phyloP scores from a whole-genome alignment of 352 stramenopile genomes.

The Thalassiosira livingstoniorum region DNA sequence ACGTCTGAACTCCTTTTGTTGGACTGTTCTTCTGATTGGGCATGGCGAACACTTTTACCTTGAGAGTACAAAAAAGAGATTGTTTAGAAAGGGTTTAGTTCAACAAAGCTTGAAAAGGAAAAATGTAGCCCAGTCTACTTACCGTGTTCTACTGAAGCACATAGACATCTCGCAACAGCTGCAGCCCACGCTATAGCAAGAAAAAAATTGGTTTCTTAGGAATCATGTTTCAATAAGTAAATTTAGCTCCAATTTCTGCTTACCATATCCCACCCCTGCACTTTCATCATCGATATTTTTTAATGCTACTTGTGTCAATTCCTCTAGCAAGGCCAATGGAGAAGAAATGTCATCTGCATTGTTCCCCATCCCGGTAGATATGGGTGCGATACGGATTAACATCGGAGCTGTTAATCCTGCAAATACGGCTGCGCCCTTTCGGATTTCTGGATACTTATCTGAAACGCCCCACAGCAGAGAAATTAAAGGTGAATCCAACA shows the following conservation, averaged over 20 bases:
- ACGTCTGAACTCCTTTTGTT: slow-evolving; percentile 63
- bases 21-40: slow-evolving; percentile 56
- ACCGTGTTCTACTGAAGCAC: slow-evolving; percentile 71
- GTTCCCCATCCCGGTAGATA: slow-evolving; percentile 31
- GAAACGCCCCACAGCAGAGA: not conserved
- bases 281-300: slow-evolving; percentile 85
- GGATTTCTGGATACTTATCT: slow-evolving; percentile 84
- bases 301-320: slow-evolving; percentile 72
- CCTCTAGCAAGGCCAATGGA: slow-evolving; percentile 70
- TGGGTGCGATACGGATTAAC: slow-evolving; percentile 61
- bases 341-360: slow-evolving; percentile 30
- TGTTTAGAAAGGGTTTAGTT: not conserved
- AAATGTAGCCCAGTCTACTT: not conserved
- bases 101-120: not conserved
- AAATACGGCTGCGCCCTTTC: slow-evolving; percentile 69
- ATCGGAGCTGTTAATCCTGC: slow-evolving; percentile 64
- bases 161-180: slow-evolving; percentile 78
- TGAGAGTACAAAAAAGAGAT: not conserved
- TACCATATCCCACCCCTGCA: too few species aligned
- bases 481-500: too few species aligned
- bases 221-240: too few species aligned
- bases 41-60: slow-evolving; percentile 43
- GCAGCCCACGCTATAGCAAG: slow-evolving; percentile 70
- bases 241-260: too few species aligned
- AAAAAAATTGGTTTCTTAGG: too few species aligned